Evolutionary conservation across 495 filamentous ascomycete genomes (phyloP).

Genomic region (Lophium mytilinum): DNA sequence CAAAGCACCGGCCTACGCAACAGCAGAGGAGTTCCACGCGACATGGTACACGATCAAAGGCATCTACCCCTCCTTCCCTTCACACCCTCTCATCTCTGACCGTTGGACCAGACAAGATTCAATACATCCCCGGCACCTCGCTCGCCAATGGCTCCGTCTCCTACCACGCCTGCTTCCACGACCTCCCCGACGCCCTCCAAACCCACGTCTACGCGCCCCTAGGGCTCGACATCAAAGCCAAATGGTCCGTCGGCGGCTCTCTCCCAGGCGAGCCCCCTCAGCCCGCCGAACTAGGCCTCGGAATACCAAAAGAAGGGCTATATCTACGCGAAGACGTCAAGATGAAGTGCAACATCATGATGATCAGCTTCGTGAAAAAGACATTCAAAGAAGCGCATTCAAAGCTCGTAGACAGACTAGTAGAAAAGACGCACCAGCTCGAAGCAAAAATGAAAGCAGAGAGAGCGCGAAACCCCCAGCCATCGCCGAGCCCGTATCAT

Average conservation of each 20-base stretch:
- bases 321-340: conserved; percentile 72
- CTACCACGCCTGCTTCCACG: conserved; percentile 69
- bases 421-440: conserved; percentile 46
- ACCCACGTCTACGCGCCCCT: conserved; percentile 68
- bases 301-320: conserved; percentile 53
- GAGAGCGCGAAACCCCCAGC: conserved; percentile 1
- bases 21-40: conserved; percentile 57
- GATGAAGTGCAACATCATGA: conserved; percentile 65
- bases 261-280: conserved; percentile 54
- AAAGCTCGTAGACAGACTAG: conserved; percentile 55
- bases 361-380: conserved; percentile 64
- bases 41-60: conserved; percentile 60
- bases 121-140: conserved; percentile 57
- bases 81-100: background rate
- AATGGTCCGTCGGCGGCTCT: conserved; percentile 57
- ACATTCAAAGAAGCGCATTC: conserved; percentile 64
- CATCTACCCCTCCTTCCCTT: background rate
- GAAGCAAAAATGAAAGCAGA: conserved; percentile 17
- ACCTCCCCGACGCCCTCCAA: conserved; percentile 58
- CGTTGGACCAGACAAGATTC: conserved; percentile 49
- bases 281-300: conserved; percentile 52
- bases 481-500: too few species aligned
- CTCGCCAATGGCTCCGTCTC: conserved; percentile 55
- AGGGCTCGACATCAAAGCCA: conserved; percentile 58
- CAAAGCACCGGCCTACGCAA: conserved; percentile 51